phyloP scores from a whole-genome alignment of 352 stramenopile species.

The Phytophthora fragariaefolia region DNA sequence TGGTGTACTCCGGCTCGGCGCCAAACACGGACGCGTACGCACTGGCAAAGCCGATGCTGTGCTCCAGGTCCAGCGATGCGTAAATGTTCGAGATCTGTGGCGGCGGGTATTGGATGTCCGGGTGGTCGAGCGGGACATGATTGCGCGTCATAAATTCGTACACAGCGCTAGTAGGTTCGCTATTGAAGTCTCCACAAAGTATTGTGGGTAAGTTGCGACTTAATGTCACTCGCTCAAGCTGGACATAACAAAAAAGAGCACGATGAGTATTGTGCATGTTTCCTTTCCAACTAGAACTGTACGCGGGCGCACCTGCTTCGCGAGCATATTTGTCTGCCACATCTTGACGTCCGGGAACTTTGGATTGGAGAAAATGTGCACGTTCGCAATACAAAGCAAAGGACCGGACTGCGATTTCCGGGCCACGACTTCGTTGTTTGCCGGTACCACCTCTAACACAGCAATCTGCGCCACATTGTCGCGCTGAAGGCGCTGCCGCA shows the following conservation, averaged over 20 bases:
- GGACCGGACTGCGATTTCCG: slow-evolving; percentile 60
- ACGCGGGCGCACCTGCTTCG: slow-evolving; percentile 70
- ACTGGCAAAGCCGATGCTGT: slow-evolving; percentile 94
- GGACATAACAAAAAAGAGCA: not conserved
- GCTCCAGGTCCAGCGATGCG: slow-evolving; percentile 85
- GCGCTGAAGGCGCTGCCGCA: slow-evolving; percentile 92
- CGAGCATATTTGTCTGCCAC: slow-evolving; percentile 94
- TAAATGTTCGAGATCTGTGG: slow-evolving; percentile 79
- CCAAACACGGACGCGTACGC: slow-evolving; percentile 96
- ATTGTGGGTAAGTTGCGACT: slow-evolving; percentile 93
- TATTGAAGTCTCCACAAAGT: slow-evolving; percentile 99
- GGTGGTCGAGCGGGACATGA: slow-evolving; percentile 88
- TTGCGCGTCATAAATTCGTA: slow-evolving; percentile 97
- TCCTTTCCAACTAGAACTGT: not conserved
- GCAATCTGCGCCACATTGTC: slow-evolving; percentile 99
- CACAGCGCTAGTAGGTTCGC: slow-evolving; percentile 95
- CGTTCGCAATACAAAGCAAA: slow-evolving; percentile 96
- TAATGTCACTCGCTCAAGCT: slow-evolving; percentile 81
- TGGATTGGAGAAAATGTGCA: slow-evolving; percentile 99
- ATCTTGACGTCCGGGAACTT: slow-evolving; percentile 99
- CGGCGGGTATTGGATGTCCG: slow-evolving; percentile 88
- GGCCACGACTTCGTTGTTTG: slow-evolving; percentile 62
- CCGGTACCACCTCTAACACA: slow-evolving; percentile 94
- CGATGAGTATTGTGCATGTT: not conserved
- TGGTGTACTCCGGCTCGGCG: slow-evolving; percentile 97